phyloP scores from a whole-genome alignment of 2,329 filamentous ascomycete genomes.

The Phaeosphaeria sp. region DNA sequence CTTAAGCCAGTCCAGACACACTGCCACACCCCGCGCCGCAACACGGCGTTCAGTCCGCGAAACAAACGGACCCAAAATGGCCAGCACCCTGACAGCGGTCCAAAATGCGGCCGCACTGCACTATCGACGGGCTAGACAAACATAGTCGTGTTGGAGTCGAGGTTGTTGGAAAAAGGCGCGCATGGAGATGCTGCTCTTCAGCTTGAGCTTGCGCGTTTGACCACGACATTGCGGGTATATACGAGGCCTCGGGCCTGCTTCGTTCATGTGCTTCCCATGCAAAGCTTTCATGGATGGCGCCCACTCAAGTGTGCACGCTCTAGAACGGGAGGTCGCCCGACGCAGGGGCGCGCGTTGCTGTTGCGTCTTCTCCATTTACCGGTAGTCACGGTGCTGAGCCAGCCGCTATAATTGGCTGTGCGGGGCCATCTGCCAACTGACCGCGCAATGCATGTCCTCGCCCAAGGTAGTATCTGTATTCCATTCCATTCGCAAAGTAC shows the following conservation, averaged over 20 bases:
- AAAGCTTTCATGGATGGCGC: too few species aligned
- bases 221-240: too few species aligned
- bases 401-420: neutral
- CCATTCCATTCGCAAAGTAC: neutral
- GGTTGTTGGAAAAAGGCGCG: neutral
- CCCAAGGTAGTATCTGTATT: too few species aligned
- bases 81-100: neutral
- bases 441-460: too few species aligned
- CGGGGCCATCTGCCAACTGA: neutral
- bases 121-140: neutral
- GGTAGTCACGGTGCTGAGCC: neutral
- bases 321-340: neutral
- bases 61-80: neutral
- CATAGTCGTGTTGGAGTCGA: neutral
- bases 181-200: neutral
- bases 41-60: neutral
- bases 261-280: too few species aligned
- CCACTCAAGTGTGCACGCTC: neutral
- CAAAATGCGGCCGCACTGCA: neutral
- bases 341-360: neutral
- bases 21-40: neutral
- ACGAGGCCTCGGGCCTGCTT: too few species aligned
- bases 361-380: neutral
- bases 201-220: neutral
- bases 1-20: neutral